phyloP scores from a whole-genome alignment of 768 basidiomycete species.

The Multifurca ochricompacta region DNA sequence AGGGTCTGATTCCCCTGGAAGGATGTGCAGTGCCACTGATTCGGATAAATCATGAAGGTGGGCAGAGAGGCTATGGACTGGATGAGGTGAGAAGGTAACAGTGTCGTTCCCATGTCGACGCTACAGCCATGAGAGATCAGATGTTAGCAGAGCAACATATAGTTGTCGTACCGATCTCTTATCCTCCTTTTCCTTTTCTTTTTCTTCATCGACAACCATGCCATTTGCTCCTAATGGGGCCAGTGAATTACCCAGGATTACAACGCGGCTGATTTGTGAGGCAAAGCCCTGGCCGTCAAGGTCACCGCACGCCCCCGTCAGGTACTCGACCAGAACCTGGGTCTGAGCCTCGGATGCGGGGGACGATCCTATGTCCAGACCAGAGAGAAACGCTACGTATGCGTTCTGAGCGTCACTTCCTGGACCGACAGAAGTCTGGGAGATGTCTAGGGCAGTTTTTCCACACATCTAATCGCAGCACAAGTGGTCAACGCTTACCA shows the following conservation, averaged over 20 bases:
- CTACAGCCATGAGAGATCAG: conserved; percentile 29
- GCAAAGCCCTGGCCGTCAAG: conserved; percentile 54
- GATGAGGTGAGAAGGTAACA: conserved; percentile 64
- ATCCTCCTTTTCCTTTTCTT: conserved; percentile 31
- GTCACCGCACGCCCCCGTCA: conserved; percentile 78
- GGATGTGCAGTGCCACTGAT: conserved; percentile 75
- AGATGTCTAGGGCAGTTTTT: conserved; percentile 7
- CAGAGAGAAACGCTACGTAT: conserved; percentile 84
- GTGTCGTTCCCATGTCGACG: conserved; percentile 60
- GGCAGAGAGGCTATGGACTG: conserved; percentile 58
- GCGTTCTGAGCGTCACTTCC: conserved; percentile 31
- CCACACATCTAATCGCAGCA: conserved; percentile 5
- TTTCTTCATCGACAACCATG: conserved; percentile 27
- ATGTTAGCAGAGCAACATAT: background rate
- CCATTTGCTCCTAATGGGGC: conserved; percentile 38
- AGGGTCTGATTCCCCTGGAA: conserved; percentile 86
- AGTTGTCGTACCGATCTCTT: conserved; percentile 43
- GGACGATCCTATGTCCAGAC: conserved; percentile 66
- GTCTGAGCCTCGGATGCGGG: conserved; percentile 61
- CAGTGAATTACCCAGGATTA: conserved; percentile 88
- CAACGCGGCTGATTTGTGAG: conserved; percentile 70
- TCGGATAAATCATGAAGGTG: conserved; percentile 69
- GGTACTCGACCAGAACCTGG: conserved; percentile 85
- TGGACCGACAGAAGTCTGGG: background rate
- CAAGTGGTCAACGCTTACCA: conserved; percentile 32